Conservation (phyloP, 495 filamentous ascomycete species). For the Daldinia loculata region DNA sequence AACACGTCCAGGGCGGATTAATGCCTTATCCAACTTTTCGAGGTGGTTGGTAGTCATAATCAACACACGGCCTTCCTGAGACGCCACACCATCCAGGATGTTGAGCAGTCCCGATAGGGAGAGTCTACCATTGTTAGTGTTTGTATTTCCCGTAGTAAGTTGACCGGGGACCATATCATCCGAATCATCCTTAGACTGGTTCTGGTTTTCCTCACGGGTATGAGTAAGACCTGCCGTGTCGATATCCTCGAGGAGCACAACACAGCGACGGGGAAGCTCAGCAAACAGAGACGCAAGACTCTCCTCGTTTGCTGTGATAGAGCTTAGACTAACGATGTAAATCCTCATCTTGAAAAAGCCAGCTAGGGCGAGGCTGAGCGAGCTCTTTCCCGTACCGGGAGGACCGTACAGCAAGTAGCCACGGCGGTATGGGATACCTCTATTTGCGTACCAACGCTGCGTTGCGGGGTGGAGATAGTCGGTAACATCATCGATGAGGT, state of each 20-base stretch:
- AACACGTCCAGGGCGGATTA: slow-evolving; percentile 79
- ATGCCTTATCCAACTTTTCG: slow-evolving; percentile 77
- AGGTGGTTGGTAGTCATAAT: slow-evolving; percentile 88
- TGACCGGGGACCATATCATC: slow-evolving; percentile 46
- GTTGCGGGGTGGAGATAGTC: slow-evolving; percentile 86
- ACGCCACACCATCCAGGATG: slow-evolving; percentile 81
- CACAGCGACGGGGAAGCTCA: slow-evolving; percentile 69
- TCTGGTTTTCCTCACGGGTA: slow-evolving; percentile 52
- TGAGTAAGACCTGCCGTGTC: slow-evolving; percentile 77
- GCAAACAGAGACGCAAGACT: slow-evolving; percentile 75
- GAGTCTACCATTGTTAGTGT: slow-evolving; percentile 51
- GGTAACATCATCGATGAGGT: slow-evolving; percentile 81
- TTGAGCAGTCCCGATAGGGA: slow-evolving; percentile 81
- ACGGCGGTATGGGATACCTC: slow-evolving; percentile 80
- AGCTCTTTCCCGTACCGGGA: slow-evolving; percentile 80
- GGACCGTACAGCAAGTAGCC: slow-evolving; percentile 92
- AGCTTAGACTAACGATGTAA: slow-evolving; percentile 72
- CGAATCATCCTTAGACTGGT: slow-evolving; percentile 2
- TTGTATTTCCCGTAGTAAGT: slow-evolving; percentile 33
- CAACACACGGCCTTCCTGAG: slow-evolving; percentile 77
- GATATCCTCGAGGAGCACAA: slow-evolving; percentile 79
- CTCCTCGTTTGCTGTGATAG: slow-evolving; percentile 73
- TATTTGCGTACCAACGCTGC: slow-evolving; percentile 78
- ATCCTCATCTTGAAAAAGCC: slow-evolving; percentile 75
- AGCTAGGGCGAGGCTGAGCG: slow-evolving; percentile 70